phyloP scores from a whole-genome alignment of 2,329 filamentous ascomycete genomes.

The Epicoccum nigrum region DNA sequence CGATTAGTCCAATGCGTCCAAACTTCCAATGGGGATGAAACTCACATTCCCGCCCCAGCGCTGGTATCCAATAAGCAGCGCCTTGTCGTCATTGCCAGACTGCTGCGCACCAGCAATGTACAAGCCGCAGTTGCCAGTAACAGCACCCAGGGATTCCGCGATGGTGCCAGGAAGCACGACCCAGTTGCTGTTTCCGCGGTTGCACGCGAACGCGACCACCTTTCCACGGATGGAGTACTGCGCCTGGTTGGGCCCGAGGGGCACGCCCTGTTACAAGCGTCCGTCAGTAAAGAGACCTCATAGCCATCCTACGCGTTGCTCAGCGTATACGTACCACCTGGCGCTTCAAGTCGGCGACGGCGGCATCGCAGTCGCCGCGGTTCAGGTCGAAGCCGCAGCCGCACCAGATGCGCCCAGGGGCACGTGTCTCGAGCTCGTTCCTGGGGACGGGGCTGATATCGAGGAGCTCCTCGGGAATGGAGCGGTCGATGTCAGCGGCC shows the following conservation, averaged over 20 bases:
- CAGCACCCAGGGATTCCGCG: neutral
- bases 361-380: slow-evolving; percentile 11
- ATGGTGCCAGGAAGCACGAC: neutral
- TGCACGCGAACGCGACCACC: slow-evolving; percentile 10
- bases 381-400: slow-evolving; percentile 11
- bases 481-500: neutral
- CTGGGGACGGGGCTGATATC: too few species aligned
- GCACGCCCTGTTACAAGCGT: too few species aligned
- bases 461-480: neutral
- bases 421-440: neutral
- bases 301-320: neutral
- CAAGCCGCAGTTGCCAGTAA: neutral
- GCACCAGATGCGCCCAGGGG: slow-evolving; percentile 4
- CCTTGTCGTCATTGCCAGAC: neutral
- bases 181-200: neutral
- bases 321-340: neutral
- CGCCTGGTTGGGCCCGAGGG: too few species aligned
- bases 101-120: slow-evolving; percentile 1
- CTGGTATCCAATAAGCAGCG: slow-evolving; percentile 3
- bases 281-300: too few species aligned
- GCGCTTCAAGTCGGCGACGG: slow-evolving; percentile 8
- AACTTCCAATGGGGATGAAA: neutral
- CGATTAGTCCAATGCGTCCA: neutral
- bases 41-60: neutral
- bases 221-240: slow-evolving; percentile 8